A percentile compares a stretch with the other conserved stretches of the same genome.
These are phyloP conservation scores for Colletotrichum melonis DNA, from an alignment of 2,329 filamentous ascomycete species.

Conservation along the genomic window DNA sequence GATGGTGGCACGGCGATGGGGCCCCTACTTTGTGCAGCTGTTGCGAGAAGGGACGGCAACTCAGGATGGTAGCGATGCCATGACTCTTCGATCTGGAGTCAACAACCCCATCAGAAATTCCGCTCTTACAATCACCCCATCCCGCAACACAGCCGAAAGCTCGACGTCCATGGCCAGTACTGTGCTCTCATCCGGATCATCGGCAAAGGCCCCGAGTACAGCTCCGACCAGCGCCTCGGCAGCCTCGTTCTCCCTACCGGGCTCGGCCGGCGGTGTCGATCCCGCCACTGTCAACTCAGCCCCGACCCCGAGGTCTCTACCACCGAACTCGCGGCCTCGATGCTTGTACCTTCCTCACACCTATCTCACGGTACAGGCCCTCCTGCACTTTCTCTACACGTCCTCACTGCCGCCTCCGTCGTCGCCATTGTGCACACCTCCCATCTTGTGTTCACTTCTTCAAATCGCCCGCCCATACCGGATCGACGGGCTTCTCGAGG, in stretches of 20 bases:
- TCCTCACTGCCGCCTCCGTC: conserved; percentile 83
- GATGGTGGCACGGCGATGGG: conserved; percentile 89
- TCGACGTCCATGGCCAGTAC: conserved; percentile 58
- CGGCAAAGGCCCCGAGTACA: conserved; percentile 55
- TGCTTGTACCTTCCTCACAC: conserved; percentile 95
- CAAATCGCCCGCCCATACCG: conserved; percentile 95
- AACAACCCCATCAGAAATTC: conserved; percentile 76
- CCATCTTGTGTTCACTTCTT: conserved; percentile 93
- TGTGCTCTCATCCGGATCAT: conserved; percentile 52
- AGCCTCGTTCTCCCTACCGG: conserved; percentile 20
- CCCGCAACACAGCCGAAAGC: conserved; percentile 62
- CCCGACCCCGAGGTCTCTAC: conserved; percentile 66
- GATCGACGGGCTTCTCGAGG: conserved; percentile 91
- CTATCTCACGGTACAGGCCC: conserved; percentile 85
- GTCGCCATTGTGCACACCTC: conserved; percentile 87
- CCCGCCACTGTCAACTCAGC: conserved; percentile 64
- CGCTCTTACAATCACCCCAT: conserved; percentile 84
- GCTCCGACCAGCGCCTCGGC: conserved; percentile 55
- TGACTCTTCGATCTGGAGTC: conserved; percentile 76
- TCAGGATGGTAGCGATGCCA: conserved; percentile 78
- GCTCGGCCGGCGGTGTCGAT: conserved; percentile 50
- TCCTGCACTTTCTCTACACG: conserved; percentile 94
- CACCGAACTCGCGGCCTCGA: conserved; percentile 77
- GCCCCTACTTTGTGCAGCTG: conserved; percentile 93
- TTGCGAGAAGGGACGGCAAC: conserved; percentile 82